Evolutionary conservation across 2,329 filamentous ascomycete species (phyloP).

Genomic region (Tolypocladium amazonense): DNA sequence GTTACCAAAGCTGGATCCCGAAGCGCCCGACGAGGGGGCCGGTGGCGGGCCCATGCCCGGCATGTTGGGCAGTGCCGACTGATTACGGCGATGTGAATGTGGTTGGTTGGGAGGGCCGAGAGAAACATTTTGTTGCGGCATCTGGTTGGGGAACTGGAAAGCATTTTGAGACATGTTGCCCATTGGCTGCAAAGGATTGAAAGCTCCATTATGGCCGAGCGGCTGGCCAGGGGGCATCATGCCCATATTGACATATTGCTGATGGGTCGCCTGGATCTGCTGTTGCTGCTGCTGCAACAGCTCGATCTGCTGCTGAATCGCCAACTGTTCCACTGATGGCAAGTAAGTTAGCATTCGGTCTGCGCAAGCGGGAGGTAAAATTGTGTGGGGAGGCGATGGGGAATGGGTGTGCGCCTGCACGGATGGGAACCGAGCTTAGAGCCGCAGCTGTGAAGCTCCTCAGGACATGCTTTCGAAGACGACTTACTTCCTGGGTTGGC

Average conservation of each 20-base stretch:
- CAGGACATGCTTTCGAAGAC: not conserved
- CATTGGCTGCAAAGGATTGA: constrained; percentile 74
- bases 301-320: constrained; percentile 97
- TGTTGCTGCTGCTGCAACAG: constrained; percentile 95
- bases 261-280: constrained; percentile 90
- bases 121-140: constrained; percentile 60
- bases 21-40: constrained; percentile 83
- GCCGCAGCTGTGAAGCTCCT: not conserved
- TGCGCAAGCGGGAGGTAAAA: not conserved
- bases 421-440: not conserved
- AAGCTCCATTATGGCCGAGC: constrained; percentile 58
- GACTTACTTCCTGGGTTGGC: constrained; percentile 53
- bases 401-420: not conserved
- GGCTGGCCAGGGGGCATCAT: constrained; percentile 78
- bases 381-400: not conserved
- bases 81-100: constrained; percentile 88
- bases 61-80: constrained; percentile 92
- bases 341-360: constrained; percentile 1
- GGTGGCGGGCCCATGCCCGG: constrained; percentile 78
- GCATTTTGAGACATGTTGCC: constrained; percentile 67
- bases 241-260: constrained; percentile 96
- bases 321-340: constrained; percentile 80
- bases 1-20: constrained; percentile 68
- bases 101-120: constrained; percentile 71
- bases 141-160: constrained; percentile 81